Conservation (phyloP, 176 grass and related monocot species). For the Bromus sterilis region DNA sequence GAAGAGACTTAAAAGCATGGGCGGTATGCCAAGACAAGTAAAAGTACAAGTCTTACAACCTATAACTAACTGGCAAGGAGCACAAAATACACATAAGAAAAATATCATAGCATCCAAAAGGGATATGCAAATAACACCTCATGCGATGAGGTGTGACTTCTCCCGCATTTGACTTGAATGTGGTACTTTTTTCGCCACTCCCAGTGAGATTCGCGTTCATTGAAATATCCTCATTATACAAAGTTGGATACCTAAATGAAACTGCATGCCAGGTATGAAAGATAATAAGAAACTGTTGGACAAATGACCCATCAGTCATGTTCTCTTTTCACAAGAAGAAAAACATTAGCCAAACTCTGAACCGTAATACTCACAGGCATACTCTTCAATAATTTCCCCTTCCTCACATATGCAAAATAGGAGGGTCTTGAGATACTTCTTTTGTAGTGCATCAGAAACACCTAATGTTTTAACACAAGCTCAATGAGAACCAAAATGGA, state of each 20-base stretch:
- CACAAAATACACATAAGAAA: not conserved
- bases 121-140: slow-evolving; percentile 43
- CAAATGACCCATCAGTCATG: not conserved
- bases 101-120: slow-evolving; percentile 5
- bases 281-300: not conserved
- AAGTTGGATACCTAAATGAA: slow-evolving; percentile 70
- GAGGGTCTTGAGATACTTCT: slow-evolving; percentile 89
- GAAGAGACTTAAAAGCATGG: too few relatives aligned
- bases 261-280: slow-evolving; percentile 28
- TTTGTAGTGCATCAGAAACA: slow-evolving; percentile 84
- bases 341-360: not conserved
- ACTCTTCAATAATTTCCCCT: slow-evolving; percentile 78
- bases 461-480: slow-evolving; percentile 47
- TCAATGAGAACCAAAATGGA: too few relatives aligned
- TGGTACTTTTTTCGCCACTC: slow-evolving; percentile 43
- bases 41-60: not conserved
- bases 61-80: not conserved
- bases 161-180: slow-evolving; percentile 54
- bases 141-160: slow-evolving; percentile 80
- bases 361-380: slow-evolving; percentile 48
- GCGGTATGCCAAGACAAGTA: too few relatives aligned
- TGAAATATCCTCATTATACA: slow-evolving; percentile 45
- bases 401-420: slow-evolving; percentile 81
- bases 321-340: not conserved
- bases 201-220: slow-evolving; percentile 73